Evolutionary conservation across 805 yeast genomes (phyloP).

Genomic region (Teunomyces aglyptinius): DNA sequence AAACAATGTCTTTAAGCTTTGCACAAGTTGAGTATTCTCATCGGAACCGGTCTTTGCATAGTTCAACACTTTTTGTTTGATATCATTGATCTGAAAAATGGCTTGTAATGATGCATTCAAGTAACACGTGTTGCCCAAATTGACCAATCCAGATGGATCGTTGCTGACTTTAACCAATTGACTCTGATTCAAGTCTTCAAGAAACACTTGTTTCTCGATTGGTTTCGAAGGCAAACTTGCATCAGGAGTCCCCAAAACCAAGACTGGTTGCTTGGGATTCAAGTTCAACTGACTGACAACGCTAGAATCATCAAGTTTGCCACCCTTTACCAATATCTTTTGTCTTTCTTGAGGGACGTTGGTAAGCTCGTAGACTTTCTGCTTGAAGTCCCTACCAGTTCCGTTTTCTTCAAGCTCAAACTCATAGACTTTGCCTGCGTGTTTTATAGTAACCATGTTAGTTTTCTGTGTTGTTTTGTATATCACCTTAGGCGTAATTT

Average conservation of each 20-base stretch:
- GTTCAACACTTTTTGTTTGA: constrained; percentile 25
- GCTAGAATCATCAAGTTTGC: constrained; percentile 76
- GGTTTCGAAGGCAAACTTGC: constrained; percentile 54
- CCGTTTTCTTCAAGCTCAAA: constrained; percentile 47
- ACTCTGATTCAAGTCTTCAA: constrained; percentile 63
- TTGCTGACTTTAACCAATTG: constrained; percentile 36
- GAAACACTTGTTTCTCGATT: constrained; percentile 52
- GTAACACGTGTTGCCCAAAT: constrained; percentile 77
- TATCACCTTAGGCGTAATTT: constrained; percentile 12
- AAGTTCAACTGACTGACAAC: constrained; percentile 51
- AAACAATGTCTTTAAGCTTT: constrained; percentile 44
- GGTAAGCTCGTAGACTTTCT: constrained; percentile 68
- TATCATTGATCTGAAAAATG: constrained; percentile 45
- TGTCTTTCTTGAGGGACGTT: constrained; percentile 87
- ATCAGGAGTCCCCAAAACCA: constrained; percentile 93
- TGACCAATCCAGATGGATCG: constrained; percentile 65
- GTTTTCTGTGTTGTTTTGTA: constrained; percentile 9
- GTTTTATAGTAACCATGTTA: constrained; percentile 23
- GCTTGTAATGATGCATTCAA: constrained; percentile 69
- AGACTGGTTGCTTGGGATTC: constrained; percentile 64
- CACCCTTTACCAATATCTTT: constrained; percentile 85
- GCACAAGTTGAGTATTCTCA: constrained; percentile 12
- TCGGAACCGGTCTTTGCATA: constrained; percentile 8
- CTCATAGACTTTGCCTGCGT: constrained; percentile 43
- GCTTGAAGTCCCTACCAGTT: constrained; percentile 63